Percentiles rank a stretch among this genome's conserved stretches.
Evolutionary conservation across 148 eudicot genomes (phyloP).

Genomic region (Cornus suecica): DNA sequence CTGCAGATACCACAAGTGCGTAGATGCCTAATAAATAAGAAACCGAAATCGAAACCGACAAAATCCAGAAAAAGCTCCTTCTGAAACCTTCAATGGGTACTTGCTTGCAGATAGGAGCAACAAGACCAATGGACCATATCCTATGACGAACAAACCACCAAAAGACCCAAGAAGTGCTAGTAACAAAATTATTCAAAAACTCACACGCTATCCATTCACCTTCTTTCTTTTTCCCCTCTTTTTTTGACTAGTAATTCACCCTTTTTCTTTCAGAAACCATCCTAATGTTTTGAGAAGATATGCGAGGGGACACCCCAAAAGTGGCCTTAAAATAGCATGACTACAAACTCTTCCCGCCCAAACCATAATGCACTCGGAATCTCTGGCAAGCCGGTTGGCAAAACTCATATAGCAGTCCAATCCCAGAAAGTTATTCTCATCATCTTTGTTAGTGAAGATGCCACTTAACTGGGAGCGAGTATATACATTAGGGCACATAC

Average conservation of each 20-base stretch:
- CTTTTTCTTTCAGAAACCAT: slow-evolving; percentile 12
- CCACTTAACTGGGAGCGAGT: too few relatives aligned
- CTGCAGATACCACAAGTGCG: slow-evolving; percentile 1
- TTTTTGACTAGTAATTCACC: too few relatives aligned
- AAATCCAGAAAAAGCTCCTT: neutral
- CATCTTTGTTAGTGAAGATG: neutral
- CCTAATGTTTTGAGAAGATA: neutral
- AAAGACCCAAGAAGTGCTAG: neutral
- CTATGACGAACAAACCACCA: slow-evolving; percentile 10
- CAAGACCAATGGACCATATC: slow-evolving; percentile 16
- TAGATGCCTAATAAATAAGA: too few relatives aligned
- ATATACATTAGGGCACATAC: too few relatives aligned
- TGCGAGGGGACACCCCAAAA: neutral
- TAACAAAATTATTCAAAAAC: neutral
- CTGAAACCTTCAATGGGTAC: slow-evolving; percentile 3
- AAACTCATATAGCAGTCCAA: slow-evolving; percentile 4
- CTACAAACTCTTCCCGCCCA: neutral
- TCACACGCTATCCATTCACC: slow-evolving; percentile 6
- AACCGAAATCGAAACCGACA: neutral
- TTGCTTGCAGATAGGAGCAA: slow-evolving; percentile 13
- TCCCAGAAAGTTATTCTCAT: slow-evolving; percentile 1
- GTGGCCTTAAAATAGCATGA: neutral
- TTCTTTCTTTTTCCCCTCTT: slow-evolving; percentile 11
- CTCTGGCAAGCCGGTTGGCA: neutral
- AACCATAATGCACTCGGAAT: slow-evolving; percentile 3